Base-by-base conservation (phyloP, 352 stramenopile species). In the Saprolegnia parasitica region DNA sequence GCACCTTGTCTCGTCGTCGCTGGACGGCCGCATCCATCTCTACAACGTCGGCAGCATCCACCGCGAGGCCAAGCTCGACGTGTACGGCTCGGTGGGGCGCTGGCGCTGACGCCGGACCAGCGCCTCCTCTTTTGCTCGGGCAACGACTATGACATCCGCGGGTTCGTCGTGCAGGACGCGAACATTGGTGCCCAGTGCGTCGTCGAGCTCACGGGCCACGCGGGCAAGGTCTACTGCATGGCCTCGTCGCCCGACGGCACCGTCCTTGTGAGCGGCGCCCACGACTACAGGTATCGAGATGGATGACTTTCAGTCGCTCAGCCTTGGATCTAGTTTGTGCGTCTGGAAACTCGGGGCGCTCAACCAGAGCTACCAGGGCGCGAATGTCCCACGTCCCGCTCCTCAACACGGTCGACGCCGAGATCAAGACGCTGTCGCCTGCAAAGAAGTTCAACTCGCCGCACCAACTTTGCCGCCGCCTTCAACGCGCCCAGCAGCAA, bases 101-200 rank as follows among this genome's bases (percentile, higher is more conserved):
- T 47, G 16, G 42, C 37, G 11, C 39, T 72, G 18, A 56, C 66
- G 16, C 55, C 55, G 5, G 66, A 72, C 52, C 15, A 68, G 18
- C 56, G 60, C n/a, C n/a, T 68, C 13, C 42, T 72, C 20, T 72
- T 72, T 56, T 66, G 56, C 56, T 66, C 56, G 32, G 66, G 66
- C 49, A 72, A 66, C 24, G 66, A 72, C 42, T 72, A 72, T 24
- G 56, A 66, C 52, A 72, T 72, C 40, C 56, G 56, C 3, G 56
- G 66, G n/a, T 72, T 67, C 35, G 56, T 55, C 26, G 42, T 64
- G 13, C 42, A 67, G 4, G 60, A 67, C 45, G 45, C 60, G n/a
- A 13, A 39, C 0, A 49, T 72, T 23, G 56, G 56, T 6, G 21
- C 42, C 9, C 60, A 72, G 21, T 54, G 56, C 45, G 66, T 67